Percentiles rank a stretch among this genome's conserved stretches.
phyloP scores from a whole-genome alignment of 305 asterid species.

The Plantago lanceolata region DNA sequence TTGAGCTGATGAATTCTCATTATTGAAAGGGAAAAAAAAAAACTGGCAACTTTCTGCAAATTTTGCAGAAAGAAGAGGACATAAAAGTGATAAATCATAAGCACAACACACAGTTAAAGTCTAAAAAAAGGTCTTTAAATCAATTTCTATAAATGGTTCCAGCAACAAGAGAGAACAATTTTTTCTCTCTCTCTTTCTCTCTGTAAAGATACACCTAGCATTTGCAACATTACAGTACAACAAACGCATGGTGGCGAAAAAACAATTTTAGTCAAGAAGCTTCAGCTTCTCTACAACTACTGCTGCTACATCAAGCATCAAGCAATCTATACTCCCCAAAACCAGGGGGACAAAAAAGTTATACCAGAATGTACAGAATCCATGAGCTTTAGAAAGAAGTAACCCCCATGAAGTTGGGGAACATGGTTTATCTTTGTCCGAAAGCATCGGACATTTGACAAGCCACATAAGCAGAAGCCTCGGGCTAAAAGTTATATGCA shows the following conservation, averaged over 20 bases:
- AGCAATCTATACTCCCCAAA: slow-evolving; percentile 21
- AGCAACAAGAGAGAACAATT: background rate
- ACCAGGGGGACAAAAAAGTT: background rate
- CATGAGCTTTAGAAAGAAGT: slow-evolving; percentile 6
- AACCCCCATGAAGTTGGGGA: slow-evolving; percentile 6
- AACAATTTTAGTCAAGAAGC: background rate
- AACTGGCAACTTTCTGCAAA: too few species aligned
- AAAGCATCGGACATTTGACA: background rate
- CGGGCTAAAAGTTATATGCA: slow-evolving; percentile 33
- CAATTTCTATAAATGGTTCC: background rate
- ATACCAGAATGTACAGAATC: slow-evolving; percentile 19
- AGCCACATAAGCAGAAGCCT: slow-evolving; percentile 40
- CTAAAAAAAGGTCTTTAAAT: background rate
- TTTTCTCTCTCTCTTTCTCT: too few species aligned
- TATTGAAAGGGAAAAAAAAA: too few species aligned
- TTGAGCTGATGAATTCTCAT: too few species aligned
- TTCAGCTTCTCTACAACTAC: background rate
- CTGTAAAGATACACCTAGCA: background rate
- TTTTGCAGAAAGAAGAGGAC: too few species aligned
- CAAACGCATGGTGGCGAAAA: slow-evolving; percentile 6
- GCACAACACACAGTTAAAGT: background rate
- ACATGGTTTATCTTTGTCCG: slow-evolving; percentile 2
- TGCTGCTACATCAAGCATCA: slow-evolving; percentile 23
- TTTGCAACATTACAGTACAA: slow-evolving; percentile 13
- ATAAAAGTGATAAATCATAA: too few species aligned